phyloP scores from a whole-genome alignment of 2,329 filamentous ascomycete species.

The Fusarium circinatum region DNA sequence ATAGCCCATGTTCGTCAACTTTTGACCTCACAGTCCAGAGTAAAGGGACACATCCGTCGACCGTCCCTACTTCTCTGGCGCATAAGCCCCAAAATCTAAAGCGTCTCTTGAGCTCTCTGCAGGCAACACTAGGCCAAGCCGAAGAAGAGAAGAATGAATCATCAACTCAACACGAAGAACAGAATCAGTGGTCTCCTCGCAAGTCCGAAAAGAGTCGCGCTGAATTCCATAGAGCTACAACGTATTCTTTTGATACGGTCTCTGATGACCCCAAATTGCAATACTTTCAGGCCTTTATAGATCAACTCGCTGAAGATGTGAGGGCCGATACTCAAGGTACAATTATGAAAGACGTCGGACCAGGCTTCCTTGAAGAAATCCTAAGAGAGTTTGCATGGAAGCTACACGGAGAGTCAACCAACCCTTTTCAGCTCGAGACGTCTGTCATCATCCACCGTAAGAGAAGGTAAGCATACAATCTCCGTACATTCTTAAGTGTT shows the following conservation, averaged over 20 bases:
- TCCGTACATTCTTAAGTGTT: no score
- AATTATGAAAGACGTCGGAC: no score
- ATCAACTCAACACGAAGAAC: not conserved
- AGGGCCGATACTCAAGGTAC: not conserved
- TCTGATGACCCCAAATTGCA: not conserved
- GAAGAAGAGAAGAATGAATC: accelerated
- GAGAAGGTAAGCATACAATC: no score
- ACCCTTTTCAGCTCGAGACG: no score
- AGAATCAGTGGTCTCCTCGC: accelerated
- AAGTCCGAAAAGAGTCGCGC: accelerated
- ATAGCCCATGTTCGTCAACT: not conserved
- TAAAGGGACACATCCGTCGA: not conserved
- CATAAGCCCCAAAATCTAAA: not conserved
- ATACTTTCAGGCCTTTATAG: not conserved
- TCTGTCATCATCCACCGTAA: no score
- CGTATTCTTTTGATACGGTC: not conserved
- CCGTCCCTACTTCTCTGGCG: not conserved
- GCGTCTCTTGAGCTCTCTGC: accelerated
- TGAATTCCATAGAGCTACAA: not conserved
- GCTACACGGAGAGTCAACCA: no score
- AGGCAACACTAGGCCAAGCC: accelerated
- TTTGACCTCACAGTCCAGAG: not conserved
- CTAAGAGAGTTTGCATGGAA: no score
- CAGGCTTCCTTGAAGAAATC: no score
- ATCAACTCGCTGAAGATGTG: not conserved